Conservation (phyloP, 176 grass and related monocot species). For the Alopecurus myosuroides region DNA sequence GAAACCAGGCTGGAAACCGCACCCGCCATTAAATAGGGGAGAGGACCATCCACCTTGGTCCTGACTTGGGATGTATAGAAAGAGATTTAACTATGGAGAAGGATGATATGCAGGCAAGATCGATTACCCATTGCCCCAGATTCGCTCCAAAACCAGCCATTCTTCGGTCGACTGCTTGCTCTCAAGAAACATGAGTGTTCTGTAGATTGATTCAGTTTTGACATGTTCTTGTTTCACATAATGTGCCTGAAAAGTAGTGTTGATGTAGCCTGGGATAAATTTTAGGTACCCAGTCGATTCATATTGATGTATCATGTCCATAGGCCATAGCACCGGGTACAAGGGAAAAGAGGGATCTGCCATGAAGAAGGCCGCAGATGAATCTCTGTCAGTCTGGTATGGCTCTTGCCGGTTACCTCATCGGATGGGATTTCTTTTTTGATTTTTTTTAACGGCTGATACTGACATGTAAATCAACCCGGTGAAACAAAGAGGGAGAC, state of each 20-base stretch:
- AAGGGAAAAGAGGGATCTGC: background rate
- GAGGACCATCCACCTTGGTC: conserved; percentile 81
- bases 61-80: conserved; percentile 9
- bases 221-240: background rate
- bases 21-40: conserved; percentile 50
- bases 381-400: background rate
- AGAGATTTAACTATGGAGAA: conserved; percentile 1
- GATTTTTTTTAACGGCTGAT: background rate
- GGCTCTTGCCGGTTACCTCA: no score
- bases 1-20: conserved; percentile 84
- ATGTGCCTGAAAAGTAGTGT: background rate
- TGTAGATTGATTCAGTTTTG: background rate
- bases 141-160: background rate
- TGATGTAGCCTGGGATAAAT: background rate
- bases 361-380: background rate
- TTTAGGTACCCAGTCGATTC: background rate
- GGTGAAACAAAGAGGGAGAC: background rate
- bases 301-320: background rate
- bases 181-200: background rate
- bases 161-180: background rate
- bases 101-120: background rate
- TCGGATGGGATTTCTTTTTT: no score
- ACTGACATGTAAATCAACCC: background rate
- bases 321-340: conserved; percentile 12
- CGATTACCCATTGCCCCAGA: background rate